A percentile compares a stretch with the other conserved stretches of the same genome.
Conservation (phyloP, 495 filamentous ascomycete genomes). For the Penicillium cinerascens region DNA sequence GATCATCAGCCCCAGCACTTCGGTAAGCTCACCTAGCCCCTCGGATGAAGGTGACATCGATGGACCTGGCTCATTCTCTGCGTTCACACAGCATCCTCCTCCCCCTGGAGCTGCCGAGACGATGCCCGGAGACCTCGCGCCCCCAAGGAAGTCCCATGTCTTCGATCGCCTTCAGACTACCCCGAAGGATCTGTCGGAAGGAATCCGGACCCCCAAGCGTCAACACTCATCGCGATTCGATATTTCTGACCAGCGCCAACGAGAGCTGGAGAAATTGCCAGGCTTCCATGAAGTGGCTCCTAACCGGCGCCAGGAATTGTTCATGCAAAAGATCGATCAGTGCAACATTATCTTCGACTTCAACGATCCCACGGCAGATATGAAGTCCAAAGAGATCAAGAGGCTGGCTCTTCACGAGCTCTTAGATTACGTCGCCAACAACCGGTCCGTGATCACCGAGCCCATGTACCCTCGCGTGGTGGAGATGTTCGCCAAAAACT, state of each 20-base stretch:
- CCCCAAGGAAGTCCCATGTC: conserved; percentile 87
- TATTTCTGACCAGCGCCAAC: conserved; percentile 84
- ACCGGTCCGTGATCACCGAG: conserved; percentile 96
- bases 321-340: conserved; percentile 99
- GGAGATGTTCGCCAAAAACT: conserved; percentile 98
- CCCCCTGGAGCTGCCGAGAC: conserved; percentile 93
- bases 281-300: conserved; percentile 99
- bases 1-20: conserved; percentile 90
- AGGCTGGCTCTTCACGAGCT: conserved; percentile 93
- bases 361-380: conserved; percentile 95
- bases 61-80: conserved; percentile 19
- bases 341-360: conserved; percentile 99
- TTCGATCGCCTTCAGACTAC: conserved; percentile 90
- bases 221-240: conserved; percentile 98
- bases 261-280: conserved; percentile 93
- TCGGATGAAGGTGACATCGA: background rate
- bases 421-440: conserved; percentile 97
- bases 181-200: conserved; percentile 93
- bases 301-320: conserved; percentile 90
- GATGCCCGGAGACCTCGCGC: conserved; percentile 96
- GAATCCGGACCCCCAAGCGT: conserved; percentile 88
- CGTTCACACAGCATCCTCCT: conserved; percentile 69
- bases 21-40: conserved; percentile 60
- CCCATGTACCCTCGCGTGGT: conserved; percentile 98
- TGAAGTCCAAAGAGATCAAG: conserved; percentile 99